Percentiles rank a stretch among this genome's conserved stretches.
Evolutionary conservation across 1,284 basidiomycete genomes (phyloP).

Genomic region (Microstroma glucosiphilum): DNA sequence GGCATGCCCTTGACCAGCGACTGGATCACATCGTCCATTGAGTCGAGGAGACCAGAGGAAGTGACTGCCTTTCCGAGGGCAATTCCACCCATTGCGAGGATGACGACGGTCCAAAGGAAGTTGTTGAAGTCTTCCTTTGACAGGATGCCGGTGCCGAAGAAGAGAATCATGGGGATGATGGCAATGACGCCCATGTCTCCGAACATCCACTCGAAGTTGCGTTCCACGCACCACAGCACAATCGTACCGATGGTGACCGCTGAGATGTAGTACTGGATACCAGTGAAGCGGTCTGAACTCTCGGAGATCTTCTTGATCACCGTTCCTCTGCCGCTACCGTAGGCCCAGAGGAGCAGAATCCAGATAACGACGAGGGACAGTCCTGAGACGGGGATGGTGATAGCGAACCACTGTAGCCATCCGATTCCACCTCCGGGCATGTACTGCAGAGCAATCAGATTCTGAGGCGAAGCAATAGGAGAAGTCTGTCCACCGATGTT

Average conservation of each 20-base stretch:
- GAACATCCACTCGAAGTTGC: slow-evolving; percentile 68
- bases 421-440: slow-evolving; percentile 76
- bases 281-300: slow-evolving; percentile 58
- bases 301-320: slow-evolving; percentile 43
- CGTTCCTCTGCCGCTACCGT: slow-evolving; percentile 67
- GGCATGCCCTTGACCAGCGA: slow-evolving; percentile 64
- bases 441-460: slow-evolving; percentile 79
- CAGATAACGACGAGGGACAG: slow-evolving; percentile 83
- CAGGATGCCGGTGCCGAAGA: slow-evolving; percentile 88
- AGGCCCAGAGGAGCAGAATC: slow-evolving; percentile 77
- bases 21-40: slow-evolving; percentile 21
- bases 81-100: slow-evolving; percentile 81
- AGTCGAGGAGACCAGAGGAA: slow-evolving; percentile 72
- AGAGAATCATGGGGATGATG: slow-evolving; percentile 81
- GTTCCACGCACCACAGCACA: slow-evolving; percentile 81
- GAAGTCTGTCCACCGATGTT: slow-evolving; percentile 98
- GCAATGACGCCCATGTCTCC: slow-evolving; percentile 97
- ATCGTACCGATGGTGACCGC: slow-evolving; percentile 82
- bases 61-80: slow-evolving; percentile 90
- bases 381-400: slow-evolving; percentile 81
- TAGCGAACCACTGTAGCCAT: slow-evolving; percentile 91
- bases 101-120: slow-evolving; percentile 50
- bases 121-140: slow-evolving; percentile 65
- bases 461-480: slow-evolving; percentile 87
- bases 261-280: slow-evolving; percentile 84